A percentile compares a stretch with the other conserved stretches of the same genome.
These are phyloP conservation scores for Allium cepa DNA, from an alignment of 106 monocot genomes.

Conservation along the genomic window DNA sequence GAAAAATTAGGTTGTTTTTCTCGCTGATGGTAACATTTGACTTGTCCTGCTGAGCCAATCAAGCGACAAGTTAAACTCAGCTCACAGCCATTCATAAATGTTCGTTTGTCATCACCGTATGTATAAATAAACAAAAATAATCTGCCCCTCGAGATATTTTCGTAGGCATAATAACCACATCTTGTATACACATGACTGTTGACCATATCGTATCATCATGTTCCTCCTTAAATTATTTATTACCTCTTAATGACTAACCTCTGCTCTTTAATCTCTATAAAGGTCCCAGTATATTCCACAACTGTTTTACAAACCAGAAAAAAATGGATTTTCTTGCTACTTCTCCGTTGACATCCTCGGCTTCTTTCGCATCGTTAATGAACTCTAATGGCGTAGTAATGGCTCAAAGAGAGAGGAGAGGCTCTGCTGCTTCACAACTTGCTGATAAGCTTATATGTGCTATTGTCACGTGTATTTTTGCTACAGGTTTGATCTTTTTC, in stretches of 20 bases:
- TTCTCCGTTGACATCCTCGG: background rate
- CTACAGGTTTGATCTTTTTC: conserved; percentile 5
- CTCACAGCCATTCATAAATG: no score
- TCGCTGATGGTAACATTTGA: no score
- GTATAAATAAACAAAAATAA: no score
- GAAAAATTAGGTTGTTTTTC: no score
- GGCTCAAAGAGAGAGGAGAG: background rate
- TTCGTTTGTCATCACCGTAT: no score
- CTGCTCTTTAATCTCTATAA: background rate
- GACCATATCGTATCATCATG: background rate
- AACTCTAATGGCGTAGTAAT: background rate
- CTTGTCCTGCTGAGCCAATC: no score
- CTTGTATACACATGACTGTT: no score
- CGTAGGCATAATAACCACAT: no score
- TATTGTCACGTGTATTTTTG: conserved; percentile 6
- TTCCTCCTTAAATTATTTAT: background rate
- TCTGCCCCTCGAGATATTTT: no score
- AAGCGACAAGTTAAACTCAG: no score
- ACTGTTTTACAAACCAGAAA: no score
- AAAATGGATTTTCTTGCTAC: conserved; percentile 5
- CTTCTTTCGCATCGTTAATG: background rate
- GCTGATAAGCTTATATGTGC: conserved; percentile 13
- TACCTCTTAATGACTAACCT: background rate
- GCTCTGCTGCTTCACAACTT: conserved; percentile 1
- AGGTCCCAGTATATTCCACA: no score